A percentile compares a stretch with the other conserved stretches of the same genome.
Evolutionary conservation across 208 protist genomes (phyloP).

Genomic region (Angomonas ambiguus): DNA sequence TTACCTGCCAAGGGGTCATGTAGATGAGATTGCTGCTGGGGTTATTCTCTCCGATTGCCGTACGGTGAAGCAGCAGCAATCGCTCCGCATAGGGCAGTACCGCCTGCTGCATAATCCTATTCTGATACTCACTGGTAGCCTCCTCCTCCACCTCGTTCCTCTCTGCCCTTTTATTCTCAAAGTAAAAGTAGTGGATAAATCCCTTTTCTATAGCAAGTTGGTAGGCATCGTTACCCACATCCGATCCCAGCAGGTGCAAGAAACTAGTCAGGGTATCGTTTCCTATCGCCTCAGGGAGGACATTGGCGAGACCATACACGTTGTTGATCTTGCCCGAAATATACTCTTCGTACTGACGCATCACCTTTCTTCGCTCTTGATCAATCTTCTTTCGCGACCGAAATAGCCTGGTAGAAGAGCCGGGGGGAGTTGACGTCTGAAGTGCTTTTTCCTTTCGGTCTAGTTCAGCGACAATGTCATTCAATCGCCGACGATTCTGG

Average conservation of each 20-base stretch:
- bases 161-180: slow-evolving; percentile 30
- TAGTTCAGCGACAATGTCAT: slow-evolving; percentile 15
- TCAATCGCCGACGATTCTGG: slow-evolving; percentile 29
- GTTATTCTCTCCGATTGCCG: slow-evolving; percentile 34
- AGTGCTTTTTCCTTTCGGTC: slow-evolving; percentile 10
- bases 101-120: slow-evolving; percentile 82
- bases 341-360: slow-evolving; percentile 44
- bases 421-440: background rate
- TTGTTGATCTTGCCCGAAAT: slow-evolving; percentile 53
- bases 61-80: slow-evolving; percentile 63
- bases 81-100: slow-evolving; percentile 66
- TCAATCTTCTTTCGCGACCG: slow-evolving; percentile 1
- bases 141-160: slow-evolving; percentile 65
- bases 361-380: slow-evolving; percentile 19
- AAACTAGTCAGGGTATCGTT: slow-evolving; percentile 60
- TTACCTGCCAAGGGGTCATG: slow-evolving; percentile 63
- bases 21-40: slow-evolving; percentile 14
- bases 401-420: background rate
- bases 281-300: slow-evolving; percentile 33
- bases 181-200: slow-evolving; percentile 49
- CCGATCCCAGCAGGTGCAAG: slow-evolving; percentile 64
- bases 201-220: slow-evolving; percentile 51
- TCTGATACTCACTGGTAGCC: slow-evolving; percentile 74
- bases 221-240: slow-evolving; percentile 60
- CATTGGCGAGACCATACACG: slow-evolving; percentile 24